phyloP scores from a whole-genome alignment of 306 rosid species.

The Castanea mollissima region DNA sequence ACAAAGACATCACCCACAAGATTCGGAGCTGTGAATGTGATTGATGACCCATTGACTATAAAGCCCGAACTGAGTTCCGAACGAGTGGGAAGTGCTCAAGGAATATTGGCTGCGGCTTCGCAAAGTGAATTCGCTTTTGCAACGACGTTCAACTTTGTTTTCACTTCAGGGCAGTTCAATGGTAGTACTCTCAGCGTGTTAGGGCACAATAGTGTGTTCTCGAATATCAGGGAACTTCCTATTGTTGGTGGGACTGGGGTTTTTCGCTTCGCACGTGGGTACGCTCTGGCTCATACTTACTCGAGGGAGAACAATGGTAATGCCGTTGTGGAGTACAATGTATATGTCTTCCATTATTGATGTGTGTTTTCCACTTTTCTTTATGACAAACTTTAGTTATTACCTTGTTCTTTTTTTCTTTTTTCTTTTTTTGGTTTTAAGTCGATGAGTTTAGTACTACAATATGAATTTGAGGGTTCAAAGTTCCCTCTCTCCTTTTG shows the following conservation, averaged over 20 bases:
- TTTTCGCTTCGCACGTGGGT: slow-evolving; percentile 75
- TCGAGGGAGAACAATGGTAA: slow-evolving; percentile 20
- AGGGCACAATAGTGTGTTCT: slow-evolving; percentile 43
- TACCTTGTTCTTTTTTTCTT: no score
- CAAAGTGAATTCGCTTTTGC: slow-evolving; percentile 37
- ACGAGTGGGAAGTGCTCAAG: slow-evolving; percentile 62
- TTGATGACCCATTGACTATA: slow-evolving; percentile 58
- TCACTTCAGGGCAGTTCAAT: slow-evolving; percentile 51
- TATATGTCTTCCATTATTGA: slow-evolving; percentile 56
- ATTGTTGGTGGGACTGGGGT: slow-evolving; percentile 67
- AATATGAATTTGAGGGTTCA: not conserved
- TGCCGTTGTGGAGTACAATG: slow-evolving; percentile 61
- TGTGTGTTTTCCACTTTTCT: not conserved
- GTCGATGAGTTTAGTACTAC: not conserved
- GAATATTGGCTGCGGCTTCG: slow-evolving; percentile 59
- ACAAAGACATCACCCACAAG: slow-evolving; percentile 19
- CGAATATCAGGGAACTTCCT: slow-evolving; percentile 61
- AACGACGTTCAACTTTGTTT: slow-evolving; percentile 55
- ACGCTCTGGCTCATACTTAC: slow-evolving; percentile 41
- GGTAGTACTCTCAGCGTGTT: slow-evolving; percentile 60
- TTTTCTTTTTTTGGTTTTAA: no score
- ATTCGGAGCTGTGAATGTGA: slow-evolving; percentile 48
- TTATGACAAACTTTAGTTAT: not conserved
- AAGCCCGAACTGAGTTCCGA: slow-evolving; percentile 38
- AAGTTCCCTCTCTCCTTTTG: no score